Conservation (phyloP, 495 filamentous ascomycete genomes). For the Penicillium cinerascens region DNA sequence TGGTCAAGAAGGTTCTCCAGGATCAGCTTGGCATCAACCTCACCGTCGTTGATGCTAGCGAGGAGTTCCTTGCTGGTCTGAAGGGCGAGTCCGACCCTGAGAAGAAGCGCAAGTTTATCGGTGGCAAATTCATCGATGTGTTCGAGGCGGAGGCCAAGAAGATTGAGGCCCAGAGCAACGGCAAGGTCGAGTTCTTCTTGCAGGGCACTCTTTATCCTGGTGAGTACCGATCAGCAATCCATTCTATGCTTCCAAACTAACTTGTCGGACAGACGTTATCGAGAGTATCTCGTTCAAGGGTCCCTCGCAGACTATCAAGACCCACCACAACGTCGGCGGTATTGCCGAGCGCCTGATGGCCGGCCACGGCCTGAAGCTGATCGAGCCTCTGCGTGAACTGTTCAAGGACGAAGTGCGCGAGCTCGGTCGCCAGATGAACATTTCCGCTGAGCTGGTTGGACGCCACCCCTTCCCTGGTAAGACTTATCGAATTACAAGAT, state of each 20-base stretch:
- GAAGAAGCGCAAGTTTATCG: conserved; percentile 92
- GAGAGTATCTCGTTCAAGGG: conserved; percentile 19
- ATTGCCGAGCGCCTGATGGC: conserved; percentile 15
- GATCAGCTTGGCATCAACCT: conserved; percentile 85
- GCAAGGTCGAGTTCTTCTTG: conserved; percentile 76
- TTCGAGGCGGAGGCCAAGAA: conserved; percentile 76
- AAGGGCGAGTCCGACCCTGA: conserved; percentile 80
- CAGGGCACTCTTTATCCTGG: conserved; percentile 77
- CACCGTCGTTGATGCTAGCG: conserved; percentile 76
- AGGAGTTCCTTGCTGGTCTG: conserved; percentile 69
- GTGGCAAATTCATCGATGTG: conserved; percentile 72
- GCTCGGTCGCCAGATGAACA: conserved; percentile 73
- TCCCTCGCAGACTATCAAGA: conserved; percentile 25
- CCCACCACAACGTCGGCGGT: conserved; percentile 33
- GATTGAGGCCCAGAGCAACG: conserved; percentile 53
- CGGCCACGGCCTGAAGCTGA: conserved; percentile 47
- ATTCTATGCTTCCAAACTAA: conserved; percentile 4
- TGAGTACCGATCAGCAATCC: conserved; percentile 15
- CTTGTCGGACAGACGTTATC: conserved; percentile 6
- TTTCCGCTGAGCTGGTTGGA: conserved; percentile 74
- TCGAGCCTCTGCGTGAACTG: conserved; percentile 76
- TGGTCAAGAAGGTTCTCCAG: conserved; percentile 71
- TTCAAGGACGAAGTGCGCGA: conserved; percentile 79
- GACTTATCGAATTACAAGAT: background rate
- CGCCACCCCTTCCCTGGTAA: conserved; percentile 73